These are phyloP conservation scores for Sporothrix protearum DNA, from an alignment of 2,329 filamentous ascomycete genomes.

Conservation along the genomic window DNA sequence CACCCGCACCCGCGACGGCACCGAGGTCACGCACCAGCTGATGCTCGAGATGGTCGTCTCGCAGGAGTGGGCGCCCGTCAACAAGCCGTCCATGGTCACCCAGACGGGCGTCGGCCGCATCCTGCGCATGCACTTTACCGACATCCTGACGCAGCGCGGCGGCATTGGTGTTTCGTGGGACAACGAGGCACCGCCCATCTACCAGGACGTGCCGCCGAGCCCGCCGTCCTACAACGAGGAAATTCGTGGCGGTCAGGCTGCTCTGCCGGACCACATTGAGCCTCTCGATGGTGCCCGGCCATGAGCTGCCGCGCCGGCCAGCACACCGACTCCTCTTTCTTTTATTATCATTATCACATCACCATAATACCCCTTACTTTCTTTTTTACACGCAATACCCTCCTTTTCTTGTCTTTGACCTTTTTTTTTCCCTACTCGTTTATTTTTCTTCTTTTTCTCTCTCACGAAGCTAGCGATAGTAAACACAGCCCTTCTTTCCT, in stretches of 20 bases:
- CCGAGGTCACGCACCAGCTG: slow-evolving; percentile 77
- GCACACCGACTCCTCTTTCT: too few species aligned
- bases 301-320: too few species aligned
- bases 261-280: slow-evolving; percentile 41
- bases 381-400: not conserved
- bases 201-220: slow-evolving; percentile 85
- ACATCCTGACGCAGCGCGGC: slow-evolving; percentile 74
- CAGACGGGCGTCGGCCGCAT: slow-evolving; percentile 89
- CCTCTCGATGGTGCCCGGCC: slow-evolving; percentile 33
- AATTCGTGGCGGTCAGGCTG: slow-evolving; percentile 26
- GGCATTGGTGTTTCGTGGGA: slow-evolving; percentile 95
- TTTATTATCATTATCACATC: not conserved
- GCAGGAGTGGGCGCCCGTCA: slow-evolving; percentile 78
- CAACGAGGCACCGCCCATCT: slow-evolving; percentile 89
- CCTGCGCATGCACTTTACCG: slow-evolving; percentile 84
- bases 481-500: not conserved
- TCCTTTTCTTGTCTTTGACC: slow-evolving; percentile 1
- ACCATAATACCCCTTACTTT: not conserved
- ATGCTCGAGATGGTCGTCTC: slow-evolving; percentile 91
- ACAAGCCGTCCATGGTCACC: slow-evolving; percentile 64
- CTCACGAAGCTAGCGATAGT: slow-evolving; percentile 3
- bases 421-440: slow-evolving; percentile 7
- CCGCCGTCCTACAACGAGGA: slow-evolving; percentile 65
- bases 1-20: slow-evolving; percentile 67
- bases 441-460: not conserved